A percentile compares a stretch with the other conserved stretches of the same genome.
Evolutionary conservation across 1,284 basidiomycete species (phyloP).

Genomic region (Ustilago curta): DNA sequence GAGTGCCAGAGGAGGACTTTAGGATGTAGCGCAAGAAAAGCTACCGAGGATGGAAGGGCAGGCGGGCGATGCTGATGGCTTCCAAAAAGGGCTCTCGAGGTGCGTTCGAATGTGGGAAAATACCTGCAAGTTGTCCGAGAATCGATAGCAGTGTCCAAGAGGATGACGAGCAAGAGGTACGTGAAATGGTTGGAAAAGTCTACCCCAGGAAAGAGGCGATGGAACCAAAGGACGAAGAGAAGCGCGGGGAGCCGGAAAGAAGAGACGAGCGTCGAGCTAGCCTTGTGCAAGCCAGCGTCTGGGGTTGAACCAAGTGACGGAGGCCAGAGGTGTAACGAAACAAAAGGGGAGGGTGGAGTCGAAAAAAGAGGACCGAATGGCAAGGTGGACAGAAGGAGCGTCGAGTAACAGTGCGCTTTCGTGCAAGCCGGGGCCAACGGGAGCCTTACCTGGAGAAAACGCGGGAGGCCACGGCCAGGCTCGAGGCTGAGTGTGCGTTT

Average conservation of each 20-base stretch:
- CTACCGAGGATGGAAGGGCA: not conserved
- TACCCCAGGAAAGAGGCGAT: constrained; percentile 5
- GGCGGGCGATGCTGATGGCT: not conserved
- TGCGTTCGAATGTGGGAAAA: no score
- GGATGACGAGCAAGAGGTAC: not conserved
- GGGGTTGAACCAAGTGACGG: constrained; percentile 27
- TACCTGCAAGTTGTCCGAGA: not conserved
- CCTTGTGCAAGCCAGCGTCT: constrained; percentile 10
- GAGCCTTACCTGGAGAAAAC: no score
- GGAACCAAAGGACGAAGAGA: not conserved
- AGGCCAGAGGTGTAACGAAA: constrained; percentile 1
- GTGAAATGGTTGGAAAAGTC: not conserved
- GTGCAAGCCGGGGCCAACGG: no score
- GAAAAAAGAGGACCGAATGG: not conserved
- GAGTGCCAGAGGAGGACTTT: not conserved
- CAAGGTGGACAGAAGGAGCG: not conserved
- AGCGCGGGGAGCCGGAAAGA: constrained; percentile 1
- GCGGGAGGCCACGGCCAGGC: no score
- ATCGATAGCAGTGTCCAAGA: not conserved
- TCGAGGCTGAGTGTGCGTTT: no score
- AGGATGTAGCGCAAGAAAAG: no score
- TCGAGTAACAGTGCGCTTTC: no score
- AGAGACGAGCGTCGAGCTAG: constrained; percentile 1
- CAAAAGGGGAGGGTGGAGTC: no score
- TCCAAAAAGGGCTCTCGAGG: no score